Evolutionary conservation across 1,139 yeast species (phyloP), one percentile per base, ranked within the genome.

Genomic region (Spathaspora sp.): DNA sequence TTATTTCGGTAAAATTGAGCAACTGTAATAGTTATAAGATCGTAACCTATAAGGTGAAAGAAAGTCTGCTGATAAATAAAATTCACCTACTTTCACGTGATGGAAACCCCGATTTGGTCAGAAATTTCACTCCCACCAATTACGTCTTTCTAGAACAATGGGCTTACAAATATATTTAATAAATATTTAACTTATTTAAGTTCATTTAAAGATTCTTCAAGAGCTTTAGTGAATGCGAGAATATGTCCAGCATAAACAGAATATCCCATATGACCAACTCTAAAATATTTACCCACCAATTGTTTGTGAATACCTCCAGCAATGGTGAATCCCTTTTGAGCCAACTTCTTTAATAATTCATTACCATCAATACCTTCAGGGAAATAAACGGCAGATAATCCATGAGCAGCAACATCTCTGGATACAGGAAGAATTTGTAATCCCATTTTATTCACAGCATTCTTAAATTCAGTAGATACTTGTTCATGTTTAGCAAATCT

Each of bases 261-360:
- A 56, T 63, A 60, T 31, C 97, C 97, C 98, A 91, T 91, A 70
- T 91, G 98, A 27, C 98, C 98, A 50, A 91, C 84, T 69, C 98
- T 82, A 73, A 91, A 89, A 72, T 90, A 90, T 65, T 86, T 84
- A 48, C 87, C 80, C 42, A 82, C 86, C 58, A 89, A 82, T 18
- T 83, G 89, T 67, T 83, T 85, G 71, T 88, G 95, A 56, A 91
- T 84, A 51, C 97, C 98, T 44, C 95, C 95, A 42, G 98, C 97
- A 45, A 91, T 80, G 26, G 86, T 82, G 60, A 87, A 81, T n/a
- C 91, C 88, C 59, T 82, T 80, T 47, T 75, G 66, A 51, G 84
- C 82, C 58, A 89, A 69, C 47, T 66, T 64, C 37, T 68, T 68
- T 52, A 73, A 70, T 47, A 89, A 75, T 45, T 83, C 84, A 13